These are phyloP conservation scores for Colletotrichum camelliae DNA, from an alignment of 2,329 filamentous ascomycete genomes.

Conservation along the genomic window DNA sequence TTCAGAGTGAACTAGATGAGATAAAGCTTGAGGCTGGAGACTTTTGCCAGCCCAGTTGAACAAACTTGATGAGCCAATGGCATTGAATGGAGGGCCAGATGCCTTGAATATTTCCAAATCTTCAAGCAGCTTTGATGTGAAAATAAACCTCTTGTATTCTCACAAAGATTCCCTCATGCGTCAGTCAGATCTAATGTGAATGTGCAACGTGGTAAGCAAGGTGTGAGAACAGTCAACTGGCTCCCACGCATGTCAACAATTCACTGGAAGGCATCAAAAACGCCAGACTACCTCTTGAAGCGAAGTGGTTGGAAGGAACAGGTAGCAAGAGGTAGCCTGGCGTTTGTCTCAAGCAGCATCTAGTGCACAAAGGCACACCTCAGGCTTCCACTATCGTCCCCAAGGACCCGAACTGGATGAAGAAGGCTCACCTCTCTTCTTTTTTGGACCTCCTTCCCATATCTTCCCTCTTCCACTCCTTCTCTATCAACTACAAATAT, in stretches of 20 bases:
- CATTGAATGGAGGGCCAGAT: no score
- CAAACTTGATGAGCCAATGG: no score
- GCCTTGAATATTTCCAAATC: no score
- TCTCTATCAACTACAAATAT: not conserved
- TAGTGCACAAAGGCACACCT: fast-evolving
- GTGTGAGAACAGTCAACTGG: fast-evolving
- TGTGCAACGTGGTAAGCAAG: not conserved
- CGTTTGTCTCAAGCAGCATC: fast-evolving
- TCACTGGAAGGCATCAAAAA: not conserved
- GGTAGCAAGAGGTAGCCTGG: not conserved
- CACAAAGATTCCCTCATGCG: no score
- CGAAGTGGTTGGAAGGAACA: fast-evolving
- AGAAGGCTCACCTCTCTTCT: not conserved
- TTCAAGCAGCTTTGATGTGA: no score
- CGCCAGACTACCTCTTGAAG: not conserved
- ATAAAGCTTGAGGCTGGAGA: no score
- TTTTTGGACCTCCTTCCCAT: not conserved
- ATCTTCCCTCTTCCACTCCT: not conserved
- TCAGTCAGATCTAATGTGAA: not conserved
- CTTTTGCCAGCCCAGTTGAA: no score
- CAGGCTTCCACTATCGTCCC: not conserved
- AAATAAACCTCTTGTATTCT: no score
- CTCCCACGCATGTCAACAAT: no score
- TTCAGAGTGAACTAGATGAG: no score
- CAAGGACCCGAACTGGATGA: fast-evolving